Conservation (phyloP, 768 basidiomycete species). For the Kwoniella mangroviensis region DNA sequence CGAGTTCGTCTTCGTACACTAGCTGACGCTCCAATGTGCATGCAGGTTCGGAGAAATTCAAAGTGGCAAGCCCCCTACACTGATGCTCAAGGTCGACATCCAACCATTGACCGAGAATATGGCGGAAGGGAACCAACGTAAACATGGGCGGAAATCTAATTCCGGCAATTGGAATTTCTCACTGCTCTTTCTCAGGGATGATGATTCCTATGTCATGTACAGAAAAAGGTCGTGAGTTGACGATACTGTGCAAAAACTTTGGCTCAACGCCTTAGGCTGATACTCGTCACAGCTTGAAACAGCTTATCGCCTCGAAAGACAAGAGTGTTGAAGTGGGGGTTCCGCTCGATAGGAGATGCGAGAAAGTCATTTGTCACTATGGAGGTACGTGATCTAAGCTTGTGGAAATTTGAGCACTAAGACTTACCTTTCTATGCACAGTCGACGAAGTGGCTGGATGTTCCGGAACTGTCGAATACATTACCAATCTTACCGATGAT, state of each 20-base stretch:
- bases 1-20: background rate
- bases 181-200: constrained; percentile 65
- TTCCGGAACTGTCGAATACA: constrained; percentile 63
- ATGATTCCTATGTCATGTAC: constrained; percentile 75
- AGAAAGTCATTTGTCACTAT: constrained; percentile 52
- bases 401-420: background rate
- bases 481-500: constrained; percentile 61
- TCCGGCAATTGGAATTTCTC: constrained; percentile 50
- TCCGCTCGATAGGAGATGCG: constrained; percentile 74
- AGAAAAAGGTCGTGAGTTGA: constrained; percentile 71
- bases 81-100: background rate
- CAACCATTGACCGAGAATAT: background rate
- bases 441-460: constrained; percentile 80
- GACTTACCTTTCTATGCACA: background rate
- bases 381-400: constrained; percentile 12
- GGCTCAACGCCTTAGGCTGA: background rate
- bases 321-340: constrained; percentile 69
- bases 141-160: constrained; percentile 62
- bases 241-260: too few species aligned
- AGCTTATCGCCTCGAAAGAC: constrained; percentile 60
- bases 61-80: background rate
- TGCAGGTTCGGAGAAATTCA: constrained; percentile 53
- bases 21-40: background rate
- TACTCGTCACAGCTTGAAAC: constrained; percentile 65
- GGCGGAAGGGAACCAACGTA: background rate